A percentile compares a stretch with the other conserved stretches of the same genome.
These are phyloP conservation scores for Stenogyne calaminthoides DNA, from an alignment of 305 asterid genomes.

Conservation along the genomic window DNA sequence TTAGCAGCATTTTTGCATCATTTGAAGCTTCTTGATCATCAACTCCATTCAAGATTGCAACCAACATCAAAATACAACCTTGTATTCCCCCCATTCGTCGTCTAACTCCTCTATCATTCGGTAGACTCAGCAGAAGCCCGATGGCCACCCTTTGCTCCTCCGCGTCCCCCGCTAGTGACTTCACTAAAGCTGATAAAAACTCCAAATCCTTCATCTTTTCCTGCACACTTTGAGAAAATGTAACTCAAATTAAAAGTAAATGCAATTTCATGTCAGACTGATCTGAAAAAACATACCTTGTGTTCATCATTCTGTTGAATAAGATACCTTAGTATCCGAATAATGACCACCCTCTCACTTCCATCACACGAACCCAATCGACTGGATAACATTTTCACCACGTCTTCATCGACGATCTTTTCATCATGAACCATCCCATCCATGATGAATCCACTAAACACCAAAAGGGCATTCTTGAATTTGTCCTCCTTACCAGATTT, in stretches of 20 bases:
- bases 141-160: slow-evolving; percentile 81
- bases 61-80: slow-evolving; percentile 82
- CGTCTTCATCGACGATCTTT: slow-evolving; percentile 48
- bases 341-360: slow-evolving; percentile 48
- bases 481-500: slow-evolving; percentile 53
- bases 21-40: slow-evolving; percentile 57
- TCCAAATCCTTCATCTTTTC: slow-evolving; percentile 67
- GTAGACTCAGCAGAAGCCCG: slow-evolving; percentile 56
- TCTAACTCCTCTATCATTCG: slow-evolving; percentile 47
- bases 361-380: slow-evolving; percentile 50
- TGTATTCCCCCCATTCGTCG: slow-evolving; percentile 67
- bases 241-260: slow-evolving; percentile 25
- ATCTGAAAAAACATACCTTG: slow-evolving; percentile 57
- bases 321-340: slow-evolving; percentile 53
- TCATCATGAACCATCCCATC: slow-evolving; percentile 48
- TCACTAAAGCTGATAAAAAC: slow-evolving; percentile 54
- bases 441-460: slow-evolving; percentile 45
- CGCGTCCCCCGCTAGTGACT: slow-evolving; percentile 57
- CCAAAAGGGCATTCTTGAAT: slow-evolving; percentile 47
- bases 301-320: slow-evolving; percentile 36
- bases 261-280: not conserved
- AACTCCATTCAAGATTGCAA: slow-evolving; percentile 54
- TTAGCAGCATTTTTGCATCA: slow-evolving; percentile 59
- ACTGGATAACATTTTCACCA: slow-evolving; percentile 44
- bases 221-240: slow-evolving; percentile 56